Conservation (phyloP, 371 early-diverging fungal species). For the Mucor mucedo region DNA sequence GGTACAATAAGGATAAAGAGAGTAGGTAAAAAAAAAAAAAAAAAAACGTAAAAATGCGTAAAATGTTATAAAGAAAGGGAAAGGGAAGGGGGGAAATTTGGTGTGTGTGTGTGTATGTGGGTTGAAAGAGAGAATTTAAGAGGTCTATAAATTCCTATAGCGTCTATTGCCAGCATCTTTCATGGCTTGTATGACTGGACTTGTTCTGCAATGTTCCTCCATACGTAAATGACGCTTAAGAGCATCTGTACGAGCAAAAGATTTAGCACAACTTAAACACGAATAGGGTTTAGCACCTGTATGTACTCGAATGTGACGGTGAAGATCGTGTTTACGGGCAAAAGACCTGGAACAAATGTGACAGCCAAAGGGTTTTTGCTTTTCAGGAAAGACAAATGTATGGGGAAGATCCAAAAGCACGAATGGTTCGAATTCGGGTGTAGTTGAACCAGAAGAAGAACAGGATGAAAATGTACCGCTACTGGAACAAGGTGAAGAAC, state of each 20-base stretch:
- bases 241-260: constrained; percentile 72
- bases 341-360: constrained; percentile 39
- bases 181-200: constrained; percentile 54
- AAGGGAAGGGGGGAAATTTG: not conserved
- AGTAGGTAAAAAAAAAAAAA: not conserved
- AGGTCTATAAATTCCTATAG: constrained; percentile 31
- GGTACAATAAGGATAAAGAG: not conserved
- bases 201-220: constrained; percentile 54
- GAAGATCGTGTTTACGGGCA: constrained; percentile 54
- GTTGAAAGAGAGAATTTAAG: no score
- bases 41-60: no score
- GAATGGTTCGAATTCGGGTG: not conserved
- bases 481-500: no score
- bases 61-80: not conserved
- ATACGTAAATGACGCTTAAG: constrained; percentile 64
- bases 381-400: not conserved
- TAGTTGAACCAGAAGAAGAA: no score
- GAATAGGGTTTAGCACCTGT: constrained; percentile 69
- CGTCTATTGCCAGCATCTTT: constrained; percentile 40
- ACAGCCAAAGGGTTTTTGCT: constrained; percentile 14
- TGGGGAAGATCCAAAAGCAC: no score
- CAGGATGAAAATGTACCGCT: no score
- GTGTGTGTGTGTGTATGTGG: not conserved
- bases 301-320: constrained; percentile 58
- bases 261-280: constrained; percentile 62